Base-by-base conservation (phyloP, 768 basidiomycete genomes). In the Mycena olivaceomarginata region DNA sequence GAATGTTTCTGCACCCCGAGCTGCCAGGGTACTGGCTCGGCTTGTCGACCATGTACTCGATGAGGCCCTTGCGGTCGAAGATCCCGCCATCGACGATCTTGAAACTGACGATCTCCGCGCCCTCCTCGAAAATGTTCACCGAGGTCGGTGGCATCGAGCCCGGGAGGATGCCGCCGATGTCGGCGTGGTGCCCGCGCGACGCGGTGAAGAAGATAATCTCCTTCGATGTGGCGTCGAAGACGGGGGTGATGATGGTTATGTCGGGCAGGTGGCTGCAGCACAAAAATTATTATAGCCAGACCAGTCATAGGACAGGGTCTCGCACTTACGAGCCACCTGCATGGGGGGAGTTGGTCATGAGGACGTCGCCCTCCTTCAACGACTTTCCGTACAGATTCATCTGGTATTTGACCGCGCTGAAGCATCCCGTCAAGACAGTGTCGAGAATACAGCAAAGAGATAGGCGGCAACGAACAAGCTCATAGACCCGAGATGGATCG, bases 71-170 rank as follows among this genome's bases (percentile, higher is more conserved):
- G 60, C 90, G 88, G 84, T 98, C 93, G 83, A 97, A 98, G 5
- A 94, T 85, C 1, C 97, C 97, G 15, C 89, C 91, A 59, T 92
- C 89, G 10, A 99, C 98, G 75, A 99, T 93, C 85, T 98, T 98
- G 90, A 98, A 96, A 83, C 94, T 94, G 80, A 93, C 91, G 67
- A 99, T 94, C 81, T 97, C 92, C 0, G 98, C 98, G 22, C 98
- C 98, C 84, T 99, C 98, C 84, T 99, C 95, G 81, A 96, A 98
- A 59, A 98, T 94, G 77, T 92, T 97, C 79, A 94, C 94, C 13
- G 94, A 95, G 2, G 96, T 97, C 0, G 98, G 97, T 0, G 98
- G 98, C 98, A 99, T 99, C 48, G 95, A 97, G 1, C 96, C 97
- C 8, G 97, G 96, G 3, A 97, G 89, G 77, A 98, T 97, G 0